Evolutionary conservation across 768 basidiomycete genomes (phyloP), one percentile per base, ranked within the genome.

Genomic region (Coprinellus micaceus): DNA sequence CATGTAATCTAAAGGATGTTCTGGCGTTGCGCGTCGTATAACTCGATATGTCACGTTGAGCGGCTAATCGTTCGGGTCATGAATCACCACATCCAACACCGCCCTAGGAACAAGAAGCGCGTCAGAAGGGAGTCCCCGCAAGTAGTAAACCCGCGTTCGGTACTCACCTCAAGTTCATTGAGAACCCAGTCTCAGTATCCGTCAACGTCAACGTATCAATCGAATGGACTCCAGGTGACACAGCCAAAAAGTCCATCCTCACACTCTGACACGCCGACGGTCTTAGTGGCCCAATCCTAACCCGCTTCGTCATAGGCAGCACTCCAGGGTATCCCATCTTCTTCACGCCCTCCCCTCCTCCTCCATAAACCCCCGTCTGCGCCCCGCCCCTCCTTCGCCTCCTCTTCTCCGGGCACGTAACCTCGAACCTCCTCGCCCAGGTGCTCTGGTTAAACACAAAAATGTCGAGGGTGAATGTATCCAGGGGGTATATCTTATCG

Each of bases 221-320:
- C 2, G 85, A 76, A 64, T 94, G 91, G 2, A 93, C 83, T 2
- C 92, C 92, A 19, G 90, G 85, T 7, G 82, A 78, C 47, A 94
- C 73, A 2, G 92, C 91, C 45, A 94, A 71, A 63, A 94, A 93
- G 57, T 87, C 81, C 86, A 94, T 91, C 39, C 89, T 77, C 24
- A 94, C 89, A 19, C 89, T 90, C 67, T 94, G 91, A 65, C 91
- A 91, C 1, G 89, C 86, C 11, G 83, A 83, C 3, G 91, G 88
- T n/a, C 82, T 76, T 19, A 94, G 76, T 12, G 91, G 91, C 89
- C 91, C 91, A 39, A 94, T 81, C 15, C 89, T 78, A 41, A 93
- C 82, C 30, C 88, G 79, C 63, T 89, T 87, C 64, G 91, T 89
- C 65, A 93, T 64, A 4, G 91, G 84, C 29, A 92, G 66, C 40